Conservation (phyloP, 2,329 filamentous ascomycete species). For the Epichloe coenophiala region DNA sequence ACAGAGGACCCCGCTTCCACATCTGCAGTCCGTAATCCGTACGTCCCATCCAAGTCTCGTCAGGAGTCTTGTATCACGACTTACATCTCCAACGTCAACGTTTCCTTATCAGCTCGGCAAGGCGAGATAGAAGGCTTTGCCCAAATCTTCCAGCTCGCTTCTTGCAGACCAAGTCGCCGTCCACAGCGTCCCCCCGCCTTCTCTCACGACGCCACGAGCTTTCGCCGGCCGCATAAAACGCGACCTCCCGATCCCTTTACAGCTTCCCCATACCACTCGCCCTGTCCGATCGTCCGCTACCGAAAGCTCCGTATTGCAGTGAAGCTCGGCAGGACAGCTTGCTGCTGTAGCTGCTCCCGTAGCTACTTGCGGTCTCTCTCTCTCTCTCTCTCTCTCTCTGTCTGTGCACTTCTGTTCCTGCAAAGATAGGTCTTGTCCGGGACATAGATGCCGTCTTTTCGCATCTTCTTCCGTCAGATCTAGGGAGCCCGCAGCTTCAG, state of each 20-base stretch:
- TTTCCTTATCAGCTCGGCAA: neutral
- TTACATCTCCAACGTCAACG: neutral
- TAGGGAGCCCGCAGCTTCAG: neutral
- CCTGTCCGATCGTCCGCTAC: neutral
- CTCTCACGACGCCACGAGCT: constrained; percentile 1
- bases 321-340: no score
- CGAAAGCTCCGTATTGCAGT: neutral
- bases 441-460: no score
- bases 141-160: neutral
- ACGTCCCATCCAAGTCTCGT: neutral
- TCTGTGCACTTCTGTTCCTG: no score
- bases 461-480: neutral
- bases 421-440: no score
- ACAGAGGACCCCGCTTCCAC: no score
- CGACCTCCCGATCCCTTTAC: constrained; percentile 11
- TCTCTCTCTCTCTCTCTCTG: no score
- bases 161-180: neutral
- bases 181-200: neutral
- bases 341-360: no score
- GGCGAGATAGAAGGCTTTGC: neutral
- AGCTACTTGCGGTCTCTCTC: no score
- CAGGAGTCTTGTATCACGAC: neutral
- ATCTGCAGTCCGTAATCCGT: neutral
- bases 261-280: neutral
- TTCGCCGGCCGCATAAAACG: constrained; percentile 17